Conservation (phyloP, 169 alveolate genomes). For the Cryptosporidium bovis region DNA sequence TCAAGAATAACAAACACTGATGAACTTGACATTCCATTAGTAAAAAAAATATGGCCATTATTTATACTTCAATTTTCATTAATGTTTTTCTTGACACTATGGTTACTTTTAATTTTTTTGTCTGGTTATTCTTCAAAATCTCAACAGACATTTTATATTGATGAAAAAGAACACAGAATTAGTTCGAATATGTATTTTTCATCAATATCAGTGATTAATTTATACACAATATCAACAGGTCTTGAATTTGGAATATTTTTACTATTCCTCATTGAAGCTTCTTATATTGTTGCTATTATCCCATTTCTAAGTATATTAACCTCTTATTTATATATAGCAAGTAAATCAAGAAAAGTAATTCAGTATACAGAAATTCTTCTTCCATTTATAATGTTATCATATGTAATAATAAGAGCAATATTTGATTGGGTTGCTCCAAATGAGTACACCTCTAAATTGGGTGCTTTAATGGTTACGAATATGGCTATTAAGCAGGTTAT, state of each 20-base stretch:
- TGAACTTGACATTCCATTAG: slow-evolving; percentile 9
- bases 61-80: slow-evolving; percentile 39
- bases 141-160: slow-evolving; percentile 25
- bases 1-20: slow-evolving; percentile 9
- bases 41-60: slow-evolving; percentile 27
- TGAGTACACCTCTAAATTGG: slow-evolving; percentile 28
- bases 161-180: slow-evolving; percentile 16
- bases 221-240: slow-evolving; percentile 42
- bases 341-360: slow-evolving; percentile 30
- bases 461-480: slow-evolving; percentile 18
- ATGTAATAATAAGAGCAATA: slow-evolving; percentile 35
- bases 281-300: slow-evolving; percentile 39
- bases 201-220: slow-evolving; percentile 29
- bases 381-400: slow-evolving; percentile 43
- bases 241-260: slow-evolving; percentile 55
- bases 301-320: slow-evolving; percentile 47
- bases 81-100: slow-evolving; percentile 25
- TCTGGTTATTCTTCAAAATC: slow-evolving; percentile 50
- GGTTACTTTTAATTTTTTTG: slow-evolving; percentile 29
- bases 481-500: slow-evolving; percentile 54
- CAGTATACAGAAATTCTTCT: slow-evolving; percentile 45
- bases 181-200: slow-evolving; percentile 13
- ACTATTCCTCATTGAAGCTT: slow-evolving; percentile 21
- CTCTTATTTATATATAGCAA: slow-evolving; percentile 26
- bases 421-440: slow-evolving; percentile 57